These are phyloP conservation scores for Wickerhamomyces sp. DNA, from an alignment of 1,139 yeast species.

Conservation along the genomic window DNA sequence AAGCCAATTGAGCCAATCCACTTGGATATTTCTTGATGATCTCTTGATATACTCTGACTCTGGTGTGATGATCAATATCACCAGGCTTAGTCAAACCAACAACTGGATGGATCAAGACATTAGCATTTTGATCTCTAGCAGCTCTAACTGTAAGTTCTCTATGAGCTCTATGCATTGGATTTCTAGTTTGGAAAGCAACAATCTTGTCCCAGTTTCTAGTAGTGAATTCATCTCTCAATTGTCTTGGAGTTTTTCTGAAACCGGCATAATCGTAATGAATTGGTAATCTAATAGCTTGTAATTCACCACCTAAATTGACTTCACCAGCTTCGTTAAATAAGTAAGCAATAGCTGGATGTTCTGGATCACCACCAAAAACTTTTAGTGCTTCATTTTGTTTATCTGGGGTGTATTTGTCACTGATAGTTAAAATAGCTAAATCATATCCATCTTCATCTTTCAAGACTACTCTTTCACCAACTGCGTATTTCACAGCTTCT, in stretches of 20 bases:
- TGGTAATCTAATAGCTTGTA: slow-evolving; percentile 82
- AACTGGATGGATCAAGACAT: slow-evolving; percentile 90
- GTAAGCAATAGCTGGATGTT: slow-evolving; percentile 88
- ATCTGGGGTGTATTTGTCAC: slow-evolving; percentile 78
- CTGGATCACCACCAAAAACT: slow-evolving; percentile 95
- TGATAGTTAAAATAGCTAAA: slow-evolving; percentile 75
- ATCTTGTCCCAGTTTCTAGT: slow-evolving; percentile 84
- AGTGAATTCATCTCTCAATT: slow-evolving; percentile 77
- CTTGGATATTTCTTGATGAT: slow-evolving; percentile 88
- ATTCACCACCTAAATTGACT: slow-evolving; percentile 79
- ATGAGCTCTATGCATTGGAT: slow-evolving; percentile 98
- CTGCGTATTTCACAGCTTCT: slow-evolving; percentile 43
- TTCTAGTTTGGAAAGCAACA: slow-evolving; percentile 97
- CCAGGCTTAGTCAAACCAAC: slow-evolving; percentile 98
- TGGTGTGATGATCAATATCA: slow-evolving; percentile 95
- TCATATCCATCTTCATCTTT: slow-evolving; percentile 81
- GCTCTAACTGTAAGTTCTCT: slow-evolving; percentile 95
- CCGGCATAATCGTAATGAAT: slow-evolving; percentile 89
- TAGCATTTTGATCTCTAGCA: slow-evolving; percentile 73
- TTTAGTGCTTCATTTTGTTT: slow-evolving; percentile 74
- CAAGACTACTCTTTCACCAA: slow-evolving; percentile 66
- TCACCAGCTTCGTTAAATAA: slow-evolving; percentile 74
- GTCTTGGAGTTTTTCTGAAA: slow-evolving; percentile 85
- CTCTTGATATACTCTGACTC: slow-evolving; percentile 93
- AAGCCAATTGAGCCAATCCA: slow-evolving; percentile 85